Evolutionary conservation across 2,329 filamentous ascomycete species (phyloP), one percentile per base, ranked within the genome.

Genomic region (Fusarium floridanum): DNA sequence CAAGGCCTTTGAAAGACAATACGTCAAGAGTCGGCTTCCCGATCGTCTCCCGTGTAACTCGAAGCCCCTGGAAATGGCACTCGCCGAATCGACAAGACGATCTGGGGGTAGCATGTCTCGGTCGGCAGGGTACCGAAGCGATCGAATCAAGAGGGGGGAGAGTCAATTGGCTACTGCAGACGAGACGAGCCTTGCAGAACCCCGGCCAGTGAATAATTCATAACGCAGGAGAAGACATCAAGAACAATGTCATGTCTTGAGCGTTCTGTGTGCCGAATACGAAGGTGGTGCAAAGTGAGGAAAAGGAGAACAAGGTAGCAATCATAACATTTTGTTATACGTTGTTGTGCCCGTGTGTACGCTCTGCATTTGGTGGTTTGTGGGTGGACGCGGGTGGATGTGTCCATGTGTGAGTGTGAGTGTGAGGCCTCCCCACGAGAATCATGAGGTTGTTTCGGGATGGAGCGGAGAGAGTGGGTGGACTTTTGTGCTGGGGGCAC

Each of bases 51-150:
- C 22, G 72, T 77, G 70, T 39, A 29, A 75, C 74, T 24, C 16
- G 6, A 17, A 39, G 24, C 37, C 64, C 41, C 59, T 64, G 68
- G 60, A 27, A 59, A 32, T 50, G 66, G 55, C 64, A 68, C 56
- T 60, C 56, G 66, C 57, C 36, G 57, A 62, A 70, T 72, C 56
- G 34, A 63, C 37, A 48, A 48, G 17, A 11, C 50, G 66, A 53
- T 68, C 61, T 68, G 37, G 29, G 34, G 56, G 32, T 72, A 62
- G 69, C 56, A 74, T 78, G 77, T 78, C 76, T 77, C 76, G 72
- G 77, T 61, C 67, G 76, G 70, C 34, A 70, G 61, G 64, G 36
- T 36, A 29, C 76, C 64, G 76, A 76, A 72, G 76, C 74, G 67
- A 72, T 65, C 60, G 62, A 61, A 65, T 41, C 60, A 43, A 50